These are phyloP conservation scores for Arxiozyma bovina DNA, from an alignment of 1,139 yeast genomes.

Conservation along the genomic window DNA sequence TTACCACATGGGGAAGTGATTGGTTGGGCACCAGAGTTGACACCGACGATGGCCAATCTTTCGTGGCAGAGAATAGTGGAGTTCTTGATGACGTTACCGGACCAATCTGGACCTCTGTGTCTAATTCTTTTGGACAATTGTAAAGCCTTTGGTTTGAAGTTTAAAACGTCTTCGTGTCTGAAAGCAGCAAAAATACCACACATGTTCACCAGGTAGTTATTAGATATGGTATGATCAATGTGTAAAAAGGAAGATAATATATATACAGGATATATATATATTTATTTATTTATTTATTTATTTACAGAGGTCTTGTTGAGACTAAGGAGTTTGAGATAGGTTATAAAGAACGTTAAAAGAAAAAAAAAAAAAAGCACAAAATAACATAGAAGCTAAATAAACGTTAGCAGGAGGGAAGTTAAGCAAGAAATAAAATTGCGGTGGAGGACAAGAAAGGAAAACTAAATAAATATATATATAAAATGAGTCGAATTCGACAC, in stretches of 20 bases:
- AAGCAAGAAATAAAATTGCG: too few relatives aligned
- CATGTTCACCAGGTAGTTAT: conserved; percentile 39
- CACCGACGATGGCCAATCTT: conserved; percentile 91
- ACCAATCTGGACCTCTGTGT: conserved; percentile 99
- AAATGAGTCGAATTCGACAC: too few relatives aligned
- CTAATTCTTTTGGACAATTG: conserved; percentile 86
- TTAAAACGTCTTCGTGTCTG: conserved; percentile 68
- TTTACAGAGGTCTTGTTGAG: too few relatives aligned
- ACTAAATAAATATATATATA: background rate
- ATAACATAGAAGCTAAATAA: too few relatives aligned
- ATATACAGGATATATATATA: background rate
- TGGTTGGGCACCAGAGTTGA: conserved; percentile 97
- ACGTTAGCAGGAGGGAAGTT: too few relatives aligned
- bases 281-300: too few relatives aligned
- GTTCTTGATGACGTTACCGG: conserved; percentile 77
- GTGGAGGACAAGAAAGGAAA: background rate
- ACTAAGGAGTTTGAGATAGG: too few relatives aligned
- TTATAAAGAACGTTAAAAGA: too few relatives aligned
- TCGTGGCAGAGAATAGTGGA: conserved; percentile 81
- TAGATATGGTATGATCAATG: background rate
- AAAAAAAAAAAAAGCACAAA: too few relatives aligned
- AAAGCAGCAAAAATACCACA: conserved; percentile 97
- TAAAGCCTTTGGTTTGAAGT: conserved; percentile 79
- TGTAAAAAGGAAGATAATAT: background rate
- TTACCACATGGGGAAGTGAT: conserved; percentile 71